These are phyloP conservation scores for Trypanosoma theileri DNA, from an alignment of 208 protist genomes.

Conservation along the genomic window DNA sequence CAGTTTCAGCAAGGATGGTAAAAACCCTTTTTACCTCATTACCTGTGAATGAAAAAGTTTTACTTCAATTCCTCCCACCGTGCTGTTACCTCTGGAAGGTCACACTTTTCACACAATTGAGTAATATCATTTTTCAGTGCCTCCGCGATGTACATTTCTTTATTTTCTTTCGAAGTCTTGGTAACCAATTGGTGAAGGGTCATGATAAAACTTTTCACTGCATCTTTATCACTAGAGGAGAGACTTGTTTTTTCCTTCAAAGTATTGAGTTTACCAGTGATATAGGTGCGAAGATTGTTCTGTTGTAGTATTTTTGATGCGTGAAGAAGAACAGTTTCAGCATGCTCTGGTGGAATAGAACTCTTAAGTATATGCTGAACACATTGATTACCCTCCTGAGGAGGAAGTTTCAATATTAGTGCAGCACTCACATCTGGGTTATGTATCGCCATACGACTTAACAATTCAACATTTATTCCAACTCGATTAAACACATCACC, in stretches of 20 bases:
- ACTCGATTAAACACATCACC: constrained; percentile 39
- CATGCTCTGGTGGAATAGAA: constrained; percentile 36
- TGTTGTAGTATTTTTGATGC: constrained; percentile 51
- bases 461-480: constrained; percentile 39
- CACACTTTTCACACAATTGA: constrained; percentile 43
- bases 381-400: constrained; percentile 30
- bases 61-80: constrained; percentile 74
- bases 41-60: constrained; percentile 21
- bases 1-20: neutral
- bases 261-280: constrained; percentile 37
- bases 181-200: constrained; percentile 63
- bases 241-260: constrained; percentile 45
- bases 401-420: constrained; percentile 48
- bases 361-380: constrained; percentile 54
- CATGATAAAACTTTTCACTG: constrained; percentile 46
- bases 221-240: constrained; percentile 35
- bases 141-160: constrained; percentile 63
- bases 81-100: constrained; percentile 43
- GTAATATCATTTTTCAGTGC: constrained; percentile 45
- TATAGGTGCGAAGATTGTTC: constrained; percentile 51
- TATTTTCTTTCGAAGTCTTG: constrained; percentile 64
- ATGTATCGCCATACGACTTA: constrained; percentile 43
- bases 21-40: neutral
- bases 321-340: constrained; percentile 55
- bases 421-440: constrained; percentile 60